Conservation (phyloP, 495 filamentous ascomycete genomes). For the Gamarada debralockiae region DNA sequence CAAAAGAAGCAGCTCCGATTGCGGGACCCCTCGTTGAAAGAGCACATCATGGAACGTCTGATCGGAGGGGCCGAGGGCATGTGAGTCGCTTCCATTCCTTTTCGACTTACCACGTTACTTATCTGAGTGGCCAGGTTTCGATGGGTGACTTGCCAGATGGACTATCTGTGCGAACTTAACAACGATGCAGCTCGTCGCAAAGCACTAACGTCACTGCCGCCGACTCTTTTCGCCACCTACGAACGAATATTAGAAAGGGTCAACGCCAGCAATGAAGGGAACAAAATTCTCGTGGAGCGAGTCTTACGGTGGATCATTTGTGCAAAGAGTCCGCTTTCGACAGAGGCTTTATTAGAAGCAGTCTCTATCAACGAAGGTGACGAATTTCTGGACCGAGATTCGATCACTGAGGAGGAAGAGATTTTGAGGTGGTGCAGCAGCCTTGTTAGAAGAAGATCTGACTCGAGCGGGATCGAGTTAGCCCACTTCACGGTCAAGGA, state of each 20-base stretch:
- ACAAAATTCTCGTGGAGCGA: slow-evolving; percentile 22
- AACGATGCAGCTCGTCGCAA: slow-evolving; percentile 28
- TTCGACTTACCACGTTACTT: not conserved
- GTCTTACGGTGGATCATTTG: slow-evolving; percentile 26
- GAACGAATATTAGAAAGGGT: slow-evolving; percentile 32
- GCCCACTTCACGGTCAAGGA: slow-evolving; percentile 35
- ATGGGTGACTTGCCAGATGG: slow-evolving; percentile 38
- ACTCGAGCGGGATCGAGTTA: slow-evolving; percentile 22
- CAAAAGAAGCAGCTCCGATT: slow-evolving; percentile 20
- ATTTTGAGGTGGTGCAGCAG: slow-evolving; percentile 30
- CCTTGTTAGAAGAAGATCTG: slow-evolving; percentile 25
- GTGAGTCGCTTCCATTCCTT: slow-evolving; percentile 12
- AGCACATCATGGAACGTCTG: slow-evolving; percentile 29
- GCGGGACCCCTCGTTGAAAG: slow-evolving; percentile 24
- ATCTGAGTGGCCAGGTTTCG: slow-evolving; percentile 31
- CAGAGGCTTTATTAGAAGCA: slow-evolving; percentile 21
- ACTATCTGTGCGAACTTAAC: slow-evolving; percentile 30
- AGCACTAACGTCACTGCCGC: slow-evolving; percentile 31
- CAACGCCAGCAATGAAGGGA: slow-evolving; percentile 13
- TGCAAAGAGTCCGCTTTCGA: not conserved
- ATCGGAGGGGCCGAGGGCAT: slow-evolving; percentile 29
- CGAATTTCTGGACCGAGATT: slow-evolving; percentile 13
- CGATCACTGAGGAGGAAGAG: slow-evolving; percentile 21
- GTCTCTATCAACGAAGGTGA: slow-evolving; percentile 20
- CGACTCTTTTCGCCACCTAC: slow-evolving; percentile 29